Evolutionary conservation across 2,329 filamentous ascomycete genomes (phyloP).

Genomic region (Trichothecium roseum): DNA sequence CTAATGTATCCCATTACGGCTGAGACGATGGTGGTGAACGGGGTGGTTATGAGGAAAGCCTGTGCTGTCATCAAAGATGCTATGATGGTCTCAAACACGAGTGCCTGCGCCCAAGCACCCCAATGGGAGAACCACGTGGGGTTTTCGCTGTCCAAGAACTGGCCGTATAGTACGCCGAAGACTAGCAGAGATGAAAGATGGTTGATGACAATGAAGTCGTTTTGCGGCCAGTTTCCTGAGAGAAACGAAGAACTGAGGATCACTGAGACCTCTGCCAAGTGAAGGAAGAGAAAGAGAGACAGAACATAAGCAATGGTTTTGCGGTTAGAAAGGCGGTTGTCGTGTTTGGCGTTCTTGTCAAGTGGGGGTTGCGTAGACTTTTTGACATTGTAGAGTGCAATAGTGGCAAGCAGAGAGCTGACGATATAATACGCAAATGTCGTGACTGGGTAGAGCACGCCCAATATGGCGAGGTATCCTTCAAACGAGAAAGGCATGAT

Average conservation of each 20-base stretch:
- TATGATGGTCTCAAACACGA: slow-evolving; percentile 43
- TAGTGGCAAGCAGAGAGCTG: slow-evolving; percentile 39
- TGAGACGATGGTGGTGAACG: slow-evolving; percentile 3
- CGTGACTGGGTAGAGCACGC: slow-evolving; percentile 47
- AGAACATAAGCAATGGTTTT: slow-evolving; percentile 28
- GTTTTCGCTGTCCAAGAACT: slow-evolving; percentile 37
- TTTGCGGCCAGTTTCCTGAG: slow-evolving; percentile 26
- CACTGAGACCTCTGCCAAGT: slow-evolving; percentile 32
- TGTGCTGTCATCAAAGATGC: slow-evolving; percentile 19
- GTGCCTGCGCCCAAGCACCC: slow-evolving; percentile 49
- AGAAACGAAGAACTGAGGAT: slow-evolving; percentile 25
- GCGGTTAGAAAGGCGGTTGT: slow-evolving; percentile 9
- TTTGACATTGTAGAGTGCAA: slow-evolving; percentile 38
- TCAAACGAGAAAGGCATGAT: slow-evolving; percentile 12
- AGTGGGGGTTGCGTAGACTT: slow-evolving; percentile 4
- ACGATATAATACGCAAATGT: slow-evolving; percentile 48
- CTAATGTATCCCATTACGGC: slow-evolving; percentile 4
- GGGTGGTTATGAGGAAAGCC: slow-evolving; percentile 9
- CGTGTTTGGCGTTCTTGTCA: slow-evolving; percentile 2
- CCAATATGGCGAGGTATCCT: slow-evolving; percentile 31
- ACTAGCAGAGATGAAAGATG: slow-evolving; percentile 50
- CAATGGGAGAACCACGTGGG: slow-evolving; percentile 53
- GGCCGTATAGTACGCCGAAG: slow-evolving; percentile 51
- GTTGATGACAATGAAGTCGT: slow-evolving; percentile 43
- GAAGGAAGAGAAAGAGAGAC: slow-evolving; percentile 32